A percentile compares a stretch with the other conserved stretches of the same genome.
These are phyloP conservation scores for Alternaria alternata DNA, from an alignment of 2,329 filamentous ascomycete genomes.

Conservation along the genomic window DNA sequence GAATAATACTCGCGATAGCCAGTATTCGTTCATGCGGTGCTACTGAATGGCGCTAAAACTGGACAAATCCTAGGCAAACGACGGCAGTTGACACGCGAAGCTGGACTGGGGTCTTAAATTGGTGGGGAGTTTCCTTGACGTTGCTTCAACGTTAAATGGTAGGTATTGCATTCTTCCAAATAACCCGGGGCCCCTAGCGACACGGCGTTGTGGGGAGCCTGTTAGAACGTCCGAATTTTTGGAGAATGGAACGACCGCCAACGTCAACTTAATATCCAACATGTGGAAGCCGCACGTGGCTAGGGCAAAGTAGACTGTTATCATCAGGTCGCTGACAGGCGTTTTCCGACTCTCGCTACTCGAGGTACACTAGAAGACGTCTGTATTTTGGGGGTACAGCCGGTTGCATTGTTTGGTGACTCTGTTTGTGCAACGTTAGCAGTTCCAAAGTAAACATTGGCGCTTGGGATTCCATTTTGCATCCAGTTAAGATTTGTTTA, in stretches of 20 bases:
- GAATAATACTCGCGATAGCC: constrained; percentile 23
- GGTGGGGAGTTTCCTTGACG: constrained; percentile 16
- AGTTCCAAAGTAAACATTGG: neutral
- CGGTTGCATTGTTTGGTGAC: neutral
- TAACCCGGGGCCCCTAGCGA: constrained; percentile 12
- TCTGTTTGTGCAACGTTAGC: neutral
- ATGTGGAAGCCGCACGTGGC: neutral
- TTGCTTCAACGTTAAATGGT: constrained; percentile 16
- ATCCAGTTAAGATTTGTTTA: neutral
- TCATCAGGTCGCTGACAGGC: neutral
- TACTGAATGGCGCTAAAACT: constrained; percentile 13
- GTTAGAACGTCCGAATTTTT: neutral
- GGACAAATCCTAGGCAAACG: constrained; percentile 1
- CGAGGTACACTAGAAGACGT: neutral
- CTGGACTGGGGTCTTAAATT: constrained; percentile 6
- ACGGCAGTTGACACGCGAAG: constrained; percentile 29
- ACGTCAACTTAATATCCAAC: neutral
- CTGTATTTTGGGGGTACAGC: neutral
- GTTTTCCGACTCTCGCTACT: neutral
- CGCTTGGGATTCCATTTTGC: neutral
- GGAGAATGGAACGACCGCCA: neutral
- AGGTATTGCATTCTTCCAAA: constrained; percentile 20
- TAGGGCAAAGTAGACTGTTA: neutral
- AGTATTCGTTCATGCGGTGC: constrained; percentile 18
- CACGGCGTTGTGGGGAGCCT: constrained; percentile 20